Conservation (phyloP, 495 filamentous ascomycete species). For the Viridothelium virens region DNA sequence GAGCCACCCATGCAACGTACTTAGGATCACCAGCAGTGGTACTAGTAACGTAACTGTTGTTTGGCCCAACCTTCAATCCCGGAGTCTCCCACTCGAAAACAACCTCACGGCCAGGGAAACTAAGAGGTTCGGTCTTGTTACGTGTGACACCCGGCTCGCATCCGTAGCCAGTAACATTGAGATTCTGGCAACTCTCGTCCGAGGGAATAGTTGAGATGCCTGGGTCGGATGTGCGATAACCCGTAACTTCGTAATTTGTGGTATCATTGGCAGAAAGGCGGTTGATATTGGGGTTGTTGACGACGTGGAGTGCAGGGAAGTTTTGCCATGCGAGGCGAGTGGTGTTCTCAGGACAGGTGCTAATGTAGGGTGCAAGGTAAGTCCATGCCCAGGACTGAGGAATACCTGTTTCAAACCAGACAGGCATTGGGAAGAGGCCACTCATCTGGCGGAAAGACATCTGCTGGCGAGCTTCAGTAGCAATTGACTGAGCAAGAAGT, state of each 20-base stretch:
- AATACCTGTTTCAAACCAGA: constrained; percentile 74
- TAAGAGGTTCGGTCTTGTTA: constrained; percentile 60
- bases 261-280: constrained; percentile 47
- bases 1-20: constrained; percentile 72
- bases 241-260: constrained; percentile 49
- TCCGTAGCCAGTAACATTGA: constrained; percentile 44
- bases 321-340: constrained; percentile 83
- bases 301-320: constrained; percentile 65
- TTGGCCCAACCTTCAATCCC: constrained; percentile 64
- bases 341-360: constrained; percentile 62
- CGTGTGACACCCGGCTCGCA: constrained; percentile 58
- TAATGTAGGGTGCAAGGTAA: constrained; percentile 75
- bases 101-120: constrained; percentile 67
- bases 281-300: constrained; percentile 70
- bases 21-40: constrained; percentile 48
- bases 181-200: constrained; percentile 45
- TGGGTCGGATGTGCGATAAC: constrained; percentile 41
- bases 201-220: constrained; percentile 37
- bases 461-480: constrained; percentile 82
- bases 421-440: constrained; percentile 76
- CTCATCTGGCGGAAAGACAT: constrained; percentile 81
- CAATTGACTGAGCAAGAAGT: constrained; percentile 67
- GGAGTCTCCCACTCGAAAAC: constrained; percentile 65
- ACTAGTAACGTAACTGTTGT: constrained; percentile 69
- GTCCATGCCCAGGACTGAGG: constrained; percentile 88